Percentiles rank a stretch among this genome's conserved stretches.
These are phyloP conservation scores for Nannizziopsis barbatae DNA, from an alignment of 2,329 filamentous ascomycete species.

Conservation along the genomic window DNA sequence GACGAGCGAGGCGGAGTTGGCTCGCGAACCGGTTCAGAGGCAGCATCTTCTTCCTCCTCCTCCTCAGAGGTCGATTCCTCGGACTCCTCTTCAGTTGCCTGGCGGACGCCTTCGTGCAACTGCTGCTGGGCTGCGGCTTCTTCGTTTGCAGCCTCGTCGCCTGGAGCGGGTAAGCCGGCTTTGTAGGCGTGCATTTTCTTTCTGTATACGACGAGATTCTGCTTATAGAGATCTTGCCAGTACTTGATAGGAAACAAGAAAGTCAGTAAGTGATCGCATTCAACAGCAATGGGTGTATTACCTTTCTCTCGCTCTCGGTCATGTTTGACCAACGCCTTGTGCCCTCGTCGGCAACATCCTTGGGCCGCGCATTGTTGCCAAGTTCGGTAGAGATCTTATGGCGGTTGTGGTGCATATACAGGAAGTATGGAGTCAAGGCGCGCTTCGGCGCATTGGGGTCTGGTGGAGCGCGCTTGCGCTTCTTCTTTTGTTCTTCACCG, in stretches of 20 bases:
- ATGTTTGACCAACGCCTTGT: conserved; percentile 77
- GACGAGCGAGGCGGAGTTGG: conserved; percentile 32
- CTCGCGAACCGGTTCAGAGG: conserved; percentile 31
- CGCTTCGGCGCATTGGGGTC: conserved; percentile 94
- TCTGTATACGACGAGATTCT: conserved; percentile 47
- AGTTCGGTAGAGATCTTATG: conserved; percentile 70
- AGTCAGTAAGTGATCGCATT: background rate
- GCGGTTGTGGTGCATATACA: conserved; percentile 83
- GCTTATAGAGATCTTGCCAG: conserved; percentile 48
- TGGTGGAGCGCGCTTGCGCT: conserved; percentile 74
- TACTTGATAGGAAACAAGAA: conserved; percentile 24
- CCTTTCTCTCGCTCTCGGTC: conserved; percentile 59
- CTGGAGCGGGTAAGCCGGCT: conserved; percentile 36
- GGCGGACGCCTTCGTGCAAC: conserved; percentile 33
- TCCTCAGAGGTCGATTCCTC: conserved; percentile 23
- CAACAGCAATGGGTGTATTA: conserved; percentile 26
- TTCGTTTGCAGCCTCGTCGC: conserved; percentile 34
- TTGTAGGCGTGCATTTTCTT: conserved; percentile 47
- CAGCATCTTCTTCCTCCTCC: conserved; percentile 25
- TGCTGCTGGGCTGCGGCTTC: conserved; percentile 24
- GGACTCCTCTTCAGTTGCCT: conserved; percentile 29
- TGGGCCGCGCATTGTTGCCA: conserved; percentile 63
- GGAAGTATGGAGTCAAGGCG: conserved; percentile 85
- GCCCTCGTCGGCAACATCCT: conserved; percentile 77
- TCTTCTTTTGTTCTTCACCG: conserved; percentile 58